phyloP scores from a whole-genome alignment of 257 asterid species.

The Coffea canephora region DNA sequence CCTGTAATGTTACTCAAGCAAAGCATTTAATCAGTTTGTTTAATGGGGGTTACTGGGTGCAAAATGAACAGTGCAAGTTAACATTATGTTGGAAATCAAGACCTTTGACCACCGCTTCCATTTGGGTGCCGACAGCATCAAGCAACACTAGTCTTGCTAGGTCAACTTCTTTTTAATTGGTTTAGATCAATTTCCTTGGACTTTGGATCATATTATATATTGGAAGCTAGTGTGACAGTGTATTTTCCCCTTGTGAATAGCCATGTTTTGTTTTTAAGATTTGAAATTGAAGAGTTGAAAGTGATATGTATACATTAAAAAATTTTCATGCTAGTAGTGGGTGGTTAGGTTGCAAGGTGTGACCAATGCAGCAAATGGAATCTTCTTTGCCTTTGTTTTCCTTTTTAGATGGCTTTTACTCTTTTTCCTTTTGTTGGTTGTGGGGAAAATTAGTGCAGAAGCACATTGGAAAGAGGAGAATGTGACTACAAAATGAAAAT shows the following conservation, averaged over 20 bases:
- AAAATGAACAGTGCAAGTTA: slow-evolving; percentile 32
- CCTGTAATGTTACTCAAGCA: slow-evolving; percentile 41
- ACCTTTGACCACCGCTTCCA: slow-evolving; percentile 34
- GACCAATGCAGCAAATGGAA: not conserved
- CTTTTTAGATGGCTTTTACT: not conserved
- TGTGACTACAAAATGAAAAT: too few species aligned
- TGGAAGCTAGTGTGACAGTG: not conserved
- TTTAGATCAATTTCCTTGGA: not conserved
- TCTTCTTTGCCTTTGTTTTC: not conserved
- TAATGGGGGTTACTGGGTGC: slow-evolving; percentile 40
- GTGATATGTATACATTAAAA: not conserved
- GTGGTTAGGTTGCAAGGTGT: slow-evolving; percentile 4
- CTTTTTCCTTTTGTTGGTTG: too few species aligned
- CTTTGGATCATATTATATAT: not conserved
- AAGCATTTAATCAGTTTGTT: slow-evolving; percentile 35
- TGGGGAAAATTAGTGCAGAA: not conserved
- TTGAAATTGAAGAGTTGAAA: slow-evolving; percentile 5
- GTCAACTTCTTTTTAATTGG: slow-evolving; percentile 24
- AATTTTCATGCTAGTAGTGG: not conserved
- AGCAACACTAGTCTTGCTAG: slow-evolving; percentile 13
- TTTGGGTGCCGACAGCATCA: slow-evolving; percentile 35
- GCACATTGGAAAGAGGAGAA: too few species aligned
- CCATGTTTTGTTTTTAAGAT: not conserved
- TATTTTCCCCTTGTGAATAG: not conserved
- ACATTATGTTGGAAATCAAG: slow-evolving; percentile 42